Evolutionary conservation across 129 eudicot genomes (phyloP).

Genomic region (Flaveria sonorensis): DNA sequence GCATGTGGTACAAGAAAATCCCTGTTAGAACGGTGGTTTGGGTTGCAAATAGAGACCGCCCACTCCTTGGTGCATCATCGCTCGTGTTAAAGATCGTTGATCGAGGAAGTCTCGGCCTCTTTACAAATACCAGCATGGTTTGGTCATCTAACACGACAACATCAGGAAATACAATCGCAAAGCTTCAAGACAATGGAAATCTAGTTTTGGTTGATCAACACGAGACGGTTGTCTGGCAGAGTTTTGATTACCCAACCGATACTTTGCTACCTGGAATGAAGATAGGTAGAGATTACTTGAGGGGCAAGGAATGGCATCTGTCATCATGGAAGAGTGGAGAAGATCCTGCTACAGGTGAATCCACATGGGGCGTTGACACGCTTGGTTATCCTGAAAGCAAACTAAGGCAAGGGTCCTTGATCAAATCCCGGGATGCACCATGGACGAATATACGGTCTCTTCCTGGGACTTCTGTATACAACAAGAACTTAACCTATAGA

Average conservation of each 20-base stretch:
- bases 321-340: constrained; percentile 27
- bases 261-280: constrained; percentile 32
- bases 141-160: constrained; percentile 31
- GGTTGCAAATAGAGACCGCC: constrained; percentile 31
- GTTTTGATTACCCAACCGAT: constrained; percentile 32
- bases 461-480: constrained; percentile 12
- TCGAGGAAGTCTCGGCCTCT: constrained; percentile 16
- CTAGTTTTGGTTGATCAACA: constrained; percentile 4
- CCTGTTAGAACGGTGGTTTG: constrained; percentile 24
- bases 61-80: background rate
- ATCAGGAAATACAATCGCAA: constrained; percentile 4
- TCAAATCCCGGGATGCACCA: constrained; percentile 19
- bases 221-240: constrained; percentile 15
- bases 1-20: constrained; percentile 32
- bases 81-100: constrained; percentile 5
- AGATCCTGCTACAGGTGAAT: constrained; percentile 29
- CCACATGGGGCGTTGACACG: background rate
- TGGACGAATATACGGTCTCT: constrained; percentile 27
- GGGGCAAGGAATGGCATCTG: constrained; percentile 19
- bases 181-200: constrained; percentile 24
- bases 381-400: constrained; percentile 22
- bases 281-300: constrained; percentile 14
- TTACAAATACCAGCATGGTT: background rate
- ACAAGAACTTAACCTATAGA: background rate
- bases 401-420: constrained; percentile 18